A percentile compares a stretch with the other conserved stretches of the same genome.
These are phyloP conservation scores for Eucalyptus curtisii DNA, from an alignment of 345 rosid species.

Conservation along the genomic window DNA sequence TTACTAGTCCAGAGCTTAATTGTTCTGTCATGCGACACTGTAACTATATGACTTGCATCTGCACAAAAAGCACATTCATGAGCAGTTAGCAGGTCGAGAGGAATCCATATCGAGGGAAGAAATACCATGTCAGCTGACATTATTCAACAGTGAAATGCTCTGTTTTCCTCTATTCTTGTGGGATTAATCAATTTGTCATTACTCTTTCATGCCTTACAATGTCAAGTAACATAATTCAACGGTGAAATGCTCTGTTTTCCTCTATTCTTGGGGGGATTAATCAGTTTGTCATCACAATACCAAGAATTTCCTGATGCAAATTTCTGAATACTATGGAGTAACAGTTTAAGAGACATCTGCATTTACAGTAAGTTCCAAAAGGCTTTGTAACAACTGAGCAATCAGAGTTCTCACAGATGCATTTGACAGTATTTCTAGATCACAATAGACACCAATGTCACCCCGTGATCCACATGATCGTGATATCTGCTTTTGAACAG, in stretches of 20 bases:
- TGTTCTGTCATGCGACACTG: slow-evolving; percentile 67
- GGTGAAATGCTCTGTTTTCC: not conserved
- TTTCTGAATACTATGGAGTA: not conserved
- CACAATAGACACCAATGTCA: not conserved
- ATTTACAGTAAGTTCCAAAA: not conserved
- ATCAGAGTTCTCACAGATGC: not conserved
- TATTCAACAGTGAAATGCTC: not conserved
- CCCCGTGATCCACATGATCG: not conserved
- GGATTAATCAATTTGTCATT: not conserved
- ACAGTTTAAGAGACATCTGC: not conserved
- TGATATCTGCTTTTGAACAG: not conserved
- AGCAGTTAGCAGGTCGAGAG: not conserved
- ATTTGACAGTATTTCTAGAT: not conserved
- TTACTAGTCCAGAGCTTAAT: slow-evolving; percentile 64
- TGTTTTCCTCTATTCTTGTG: not conserved
- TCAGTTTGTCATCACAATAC: not conserved
- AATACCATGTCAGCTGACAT: not conserved
- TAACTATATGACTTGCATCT: slow-evolving; percentile 51
- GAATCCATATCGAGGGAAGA: not conserved
- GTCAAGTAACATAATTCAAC: not conserved
- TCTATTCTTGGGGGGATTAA: not conserved
- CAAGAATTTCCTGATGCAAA: not conserved
- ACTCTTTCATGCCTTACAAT: not conserved
- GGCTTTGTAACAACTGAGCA: not conserved
- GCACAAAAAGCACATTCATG: not conserved